phyloP scores from a whole-genome alignment of 1,139 yeast species.

The Debaryomycetaceae sp. region DNA sequence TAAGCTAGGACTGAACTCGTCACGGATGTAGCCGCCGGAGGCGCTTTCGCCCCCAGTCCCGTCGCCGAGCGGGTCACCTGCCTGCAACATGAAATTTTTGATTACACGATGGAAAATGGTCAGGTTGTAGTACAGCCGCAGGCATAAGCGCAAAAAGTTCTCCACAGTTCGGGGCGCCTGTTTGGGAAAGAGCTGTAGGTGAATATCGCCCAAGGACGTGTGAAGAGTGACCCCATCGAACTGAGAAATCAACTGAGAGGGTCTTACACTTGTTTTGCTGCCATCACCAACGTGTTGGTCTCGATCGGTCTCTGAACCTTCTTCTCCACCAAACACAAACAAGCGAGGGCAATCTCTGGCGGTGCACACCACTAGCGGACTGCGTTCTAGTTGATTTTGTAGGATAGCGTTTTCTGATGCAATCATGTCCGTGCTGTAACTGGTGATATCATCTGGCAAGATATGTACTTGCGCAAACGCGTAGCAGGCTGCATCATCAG shows the following conservation, averaged over 20 bases:
- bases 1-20: conserved; percentile 36
- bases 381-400: conserved; percentile 22
- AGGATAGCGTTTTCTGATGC: conserved; percentile 36
- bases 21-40: conserved; percentile 41
- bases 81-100: conserved; percentile 48
- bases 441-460: conserved; percentile 13
- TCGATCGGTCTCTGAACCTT: conserved; percentile 5
- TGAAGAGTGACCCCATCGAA: conserved; percentile 25
- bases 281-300: conserved; percentile 1
- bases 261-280: background rate
- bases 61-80: conserved; percentile 49
- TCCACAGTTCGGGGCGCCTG: conserved; percentile 41
- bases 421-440: conserved; percentile 26
- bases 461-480: too few species aligned
- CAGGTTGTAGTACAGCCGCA: conserved; percentile 35
- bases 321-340: conserved; percentile 18
- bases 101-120: conserved; percentile 46
- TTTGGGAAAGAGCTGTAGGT: conserved; percentile 28
- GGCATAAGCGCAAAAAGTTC: conserved; percentile 36
- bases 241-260: background rate
- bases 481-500: too few species aligned
- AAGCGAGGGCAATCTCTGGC: conserved; percentile 24
- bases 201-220: conserved; percentile 45
- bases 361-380: conserved; percentile 32
- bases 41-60: conserved; percentile 47